Evolutionary conservation across 345 rosid species (phyloP).

Genomic region (Durio zibethinus): DNA sequence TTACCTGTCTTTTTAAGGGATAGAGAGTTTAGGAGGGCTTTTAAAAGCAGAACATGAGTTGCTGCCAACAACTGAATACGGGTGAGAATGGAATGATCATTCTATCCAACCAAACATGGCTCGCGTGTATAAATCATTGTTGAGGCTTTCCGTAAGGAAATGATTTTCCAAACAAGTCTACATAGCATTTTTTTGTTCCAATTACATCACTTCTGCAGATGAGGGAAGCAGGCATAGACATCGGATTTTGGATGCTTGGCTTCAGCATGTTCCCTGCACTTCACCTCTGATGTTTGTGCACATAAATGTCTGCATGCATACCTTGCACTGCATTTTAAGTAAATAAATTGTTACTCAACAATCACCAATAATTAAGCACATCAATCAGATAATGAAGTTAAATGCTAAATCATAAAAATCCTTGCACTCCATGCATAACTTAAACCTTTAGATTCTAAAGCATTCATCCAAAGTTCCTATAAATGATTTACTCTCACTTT

Average conservation of each 20-base stretch:
- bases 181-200: not conserved
- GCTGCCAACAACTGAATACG: no score
- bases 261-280: slow-evolving; percentile 65
- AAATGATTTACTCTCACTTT: not conserved
- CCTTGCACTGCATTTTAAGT: slow-evolving; percentile 49
- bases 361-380: not conserved
- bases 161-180: not conserved
- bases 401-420: not conserved
- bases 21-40: no score
- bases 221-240: slow-evolving; percentile 40
- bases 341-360: not conserved
- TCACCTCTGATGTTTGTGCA: slow-evolving; percentile 68
- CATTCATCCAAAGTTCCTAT: not conserved
- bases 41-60: no score
- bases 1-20: no score
- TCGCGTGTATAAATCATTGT: not conserved
- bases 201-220: slow-evolving; percentile 33
- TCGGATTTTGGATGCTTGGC: slow-evolving; percentile 58
- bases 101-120: no score
- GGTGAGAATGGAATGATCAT: no score
- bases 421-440: not conserved
- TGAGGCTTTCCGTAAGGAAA: not conserved
- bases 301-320: slow-evolving; percentile 68
- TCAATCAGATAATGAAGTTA: not conserved
- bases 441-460: not conserved